Conservation (phyloP, 2,329 filamentous ascomycete genomes). For the Metarhizium rileyi region DNA sequence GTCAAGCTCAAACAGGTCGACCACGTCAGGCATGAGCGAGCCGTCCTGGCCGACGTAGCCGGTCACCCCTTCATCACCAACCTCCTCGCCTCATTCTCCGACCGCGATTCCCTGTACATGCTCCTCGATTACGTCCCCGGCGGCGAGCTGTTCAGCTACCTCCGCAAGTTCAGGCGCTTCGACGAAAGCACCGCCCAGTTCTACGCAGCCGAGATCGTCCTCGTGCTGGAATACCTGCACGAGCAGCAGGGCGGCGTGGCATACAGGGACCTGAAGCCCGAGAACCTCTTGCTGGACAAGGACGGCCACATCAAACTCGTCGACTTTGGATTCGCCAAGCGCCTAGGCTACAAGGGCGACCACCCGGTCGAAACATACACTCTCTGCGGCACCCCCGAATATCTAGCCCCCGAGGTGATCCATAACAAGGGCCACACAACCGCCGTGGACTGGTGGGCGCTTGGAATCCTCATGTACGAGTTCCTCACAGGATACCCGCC, state of each 20-base stretch:
- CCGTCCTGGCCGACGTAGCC: slow-evolving; percentile 65
- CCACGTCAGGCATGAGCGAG: slow-evolving; percentile 75
- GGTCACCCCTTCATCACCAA: slow-evolving; percentile 79
- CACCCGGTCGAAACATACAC: slow-evolving; percentile 64
- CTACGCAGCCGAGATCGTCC: slow-evolving; percentile 75
- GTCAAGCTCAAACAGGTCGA: slow-evolving; percentile 80
- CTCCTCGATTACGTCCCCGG: slow-evolving; percentile 76
- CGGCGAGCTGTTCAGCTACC: slow-evolving; percentile 76
- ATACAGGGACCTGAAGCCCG: slow-evolving; percentile 74
- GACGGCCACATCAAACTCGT: slow-evolving; percentile 75
- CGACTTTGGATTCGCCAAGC: slow-evolving; percentile 79
- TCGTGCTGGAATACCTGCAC: slow-evolving; percentile 73
- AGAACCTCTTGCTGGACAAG: slow-evolving; percentile 69
- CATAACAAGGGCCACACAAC: slow-evolving; percentile 68
- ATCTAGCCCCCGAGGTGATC: slow-evolving; percentile 76
- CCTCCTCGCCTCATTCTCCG: slow-evolving; percentile 69
- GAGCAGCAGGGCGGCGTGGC: slow-evolving; percentile 68
- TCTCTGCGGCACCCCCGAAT: slow-evolving; percentile 74
- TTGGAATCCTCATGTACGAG: slow-evolving; percentile 76
- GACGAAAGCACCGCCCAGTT: slow-evolving; percentile 70
- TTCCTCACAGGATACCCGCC: slow-evolving; percentile 78
- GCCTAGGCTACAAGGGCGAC: slow-evolving; percentile 48
- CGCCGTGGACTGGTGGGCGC: slow-evolving; percentile 80
- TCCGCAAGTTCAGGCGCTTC: slow-evolving; percentile 68
- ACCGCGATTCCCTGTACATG: slow-evolving; percentile 71